These are phyloP conservation scores for Ophioceras dolichostomum DNA, from an alignment of 2,329 filamentous ascomycete genomes.

Conservation along the genomic window DNA sequence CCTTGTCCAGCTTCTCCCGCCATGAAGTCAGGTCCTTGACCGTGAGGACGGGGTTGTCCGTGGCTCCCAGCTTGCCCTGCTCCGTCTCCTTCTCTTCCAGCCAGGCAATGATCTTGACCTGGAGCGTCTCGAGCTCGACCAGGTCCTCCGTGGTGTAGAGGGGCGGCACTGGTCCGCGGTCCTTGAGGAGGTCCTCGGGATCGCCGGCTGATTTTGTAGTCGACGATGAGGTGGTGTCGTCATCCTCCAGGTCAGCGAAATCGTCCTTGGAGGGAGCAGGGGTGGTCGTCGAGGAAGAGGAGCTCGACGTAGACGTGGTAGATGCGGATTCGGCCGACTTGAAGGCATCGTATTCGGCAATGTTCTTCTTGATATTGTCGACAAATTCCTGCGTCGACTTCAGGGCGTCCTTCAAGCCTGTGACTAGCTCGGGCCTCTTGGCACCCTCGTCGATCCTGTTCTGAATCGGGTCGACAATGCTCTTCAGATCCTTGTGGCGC, in stretches of 20 bases:
- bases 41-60: constrained; percentile 64
- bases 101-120: constrained; percentile 58
- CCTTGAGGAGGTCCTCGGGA: constrained; percentile 30
- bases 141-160: constrained; percentile 67
- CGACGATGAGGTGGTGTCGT: constrained; percentile 29
- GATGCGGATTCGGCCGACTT: constrained; percentile 40
- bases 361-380: constrained; percentile 55
- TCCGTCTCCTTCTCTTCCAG: constrained; percentile 56
- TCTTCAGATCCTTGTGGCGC: constrained; percentile 65
- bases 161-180: constrained; percentile 44
- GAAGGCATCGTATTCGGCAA: constrained; percentile 54
- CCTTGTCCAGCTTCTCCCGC: constrained; percentile 59
- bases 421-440: constrained; percentile 58
- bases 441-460: constrained; percentile 60
- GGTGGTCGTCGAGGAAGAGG: constrained; percentile 22
- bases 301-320: constrained; percentile 29
- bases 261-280: constrained; percentile 38
- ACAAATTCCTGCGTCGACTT: constrained; percentile 60
- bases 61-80: constrained; percentile 57
- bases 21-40: constrained; percentile 59
- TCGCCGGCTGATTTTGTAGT: constrained; percentile 25
- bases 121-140: constrained; percentile 46
- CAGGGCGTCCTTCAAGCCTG: constrained; percentile 56
- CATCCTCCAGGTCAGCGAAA: constrained; percentile 71
- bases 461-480: constrained; percentile 66